Evolutionary conservation across 495 filamentous ascomycete species (phyloP), one percentile per base, ranked within the genome.

Genomic region (Xylaria intraflava): DNA sequence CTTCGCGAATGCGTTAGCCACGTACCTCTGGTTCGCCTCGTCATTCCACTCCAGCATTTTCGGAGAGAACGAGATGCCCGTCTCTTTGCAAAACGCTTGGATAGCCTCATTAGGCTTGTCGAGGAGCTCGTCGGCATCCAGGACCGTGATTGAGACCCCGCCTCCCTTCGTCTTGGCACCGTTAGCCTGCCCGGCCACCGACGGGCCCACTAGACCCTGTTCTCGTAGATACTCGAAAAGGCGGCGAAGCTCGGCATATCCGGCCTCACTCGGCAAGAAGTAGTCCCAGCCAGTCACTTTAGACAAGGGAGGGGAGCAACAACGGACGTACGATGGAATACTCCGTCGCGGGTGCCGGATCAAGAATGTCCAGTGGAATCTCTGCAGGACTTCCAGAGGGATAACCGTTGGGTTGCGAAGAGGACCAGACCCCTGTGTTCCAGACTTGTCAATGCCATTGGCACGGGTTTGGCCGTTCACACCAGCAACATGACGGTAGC

Each of bases 361-460:
- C 33, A 98, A 78, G 75, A 98, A 96, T n/a, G 90, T 87, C 75
- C 90, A 96, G 62, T 96, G 89, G 75, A 95, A 96, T 46, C 77
- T 65, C 53, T 75, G 69, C 35, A 96, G 75, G 46, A 89, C 65
- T 16, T 76, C 75, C 2, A 76, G 65, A 12, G 93, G 93, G 46
- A 96, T 68, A 14, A 95, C 84, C 7, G 91, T 95, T 12, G 91
- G 91, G 66, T 96, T 96, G 20, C 75, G 73, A 6, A 75, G 69
- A 63, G 86, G 78, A 42, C 53, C 23, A 36, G 59, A 51, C 48
- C 56, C 52, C 35, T 62, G 46, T 45, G 41, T 36, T n/a, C 36
- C 26, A 40, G 49, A 46, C 36, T 57, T 49, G 55, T 66, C 62
- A 26, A 54, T 45, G 44, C 55, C 58, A 39, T 61, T 59, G 1